Evolutionary conservation across 1,284 basidiomycete genomes (phyloP).

Genomic region (Malassezia restricta): DNA sequence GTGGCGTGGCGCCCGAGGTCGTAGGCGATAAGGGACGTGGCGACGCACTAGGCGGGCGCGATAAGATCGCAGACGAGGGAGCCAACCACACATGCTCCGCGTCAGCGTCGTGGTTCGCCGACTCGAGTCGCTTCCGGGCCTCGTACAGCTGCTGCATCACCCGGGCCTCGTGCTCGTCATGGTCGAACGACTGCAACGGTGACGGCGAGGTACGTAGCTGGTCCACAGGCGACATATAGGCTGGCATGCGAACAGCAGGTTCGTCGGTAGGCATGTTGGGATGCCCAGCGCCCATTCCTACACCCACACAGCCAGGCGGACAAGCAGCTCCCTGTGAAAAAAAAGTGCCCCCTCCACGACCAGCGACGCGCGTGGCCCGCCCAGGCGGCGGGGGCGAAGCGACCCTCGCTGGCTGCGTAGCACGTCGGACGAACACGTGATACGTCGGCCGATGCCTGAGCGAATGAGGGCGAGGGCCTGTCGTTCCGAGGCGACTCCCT

Average conservation of each 20-base stretch:
- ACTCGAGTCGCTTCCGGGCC: slow-evolving; percentile 5
- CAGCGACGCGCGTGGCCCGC: no score
- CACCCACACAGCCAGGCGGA: no score
- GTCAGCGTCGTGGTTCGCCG: neutral
- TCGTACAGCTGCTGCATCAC: slow-evolving; percentile 9
- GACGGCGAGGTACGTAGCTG: neutral
- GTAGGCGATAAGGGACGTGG: neutral
- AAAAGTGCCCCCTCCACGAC: no score
- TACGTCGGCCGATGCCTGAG: no score
- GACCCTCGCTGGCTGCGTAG: no score
- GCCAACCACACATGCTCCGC: neutral
- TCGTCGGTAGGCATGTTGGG: neutral
- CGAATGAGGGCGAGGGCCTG: no score
- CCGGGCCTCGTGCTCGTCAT: slow-evolving; percentile 6
- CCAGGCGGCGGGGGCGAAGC: no score
- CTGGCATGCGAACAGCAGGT: neutral
- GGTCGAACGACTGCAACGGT: neutral
- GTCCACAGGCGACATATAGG: neutral
- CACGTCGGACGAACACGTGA: no score
- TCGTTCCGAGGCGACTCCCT: no score
- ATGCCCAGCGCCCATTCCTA: no score
- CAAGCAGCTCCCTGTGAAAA: no score
- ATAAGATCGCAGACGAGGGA: neutral
- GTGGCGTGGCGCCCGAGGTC: neutral
- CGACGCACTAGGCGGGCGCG: neutral